Evolutionary conservation across 2,329 filamentous ascomycete genomes (phyloP).

Genomic region (Botrytis galanthina): DNA sequence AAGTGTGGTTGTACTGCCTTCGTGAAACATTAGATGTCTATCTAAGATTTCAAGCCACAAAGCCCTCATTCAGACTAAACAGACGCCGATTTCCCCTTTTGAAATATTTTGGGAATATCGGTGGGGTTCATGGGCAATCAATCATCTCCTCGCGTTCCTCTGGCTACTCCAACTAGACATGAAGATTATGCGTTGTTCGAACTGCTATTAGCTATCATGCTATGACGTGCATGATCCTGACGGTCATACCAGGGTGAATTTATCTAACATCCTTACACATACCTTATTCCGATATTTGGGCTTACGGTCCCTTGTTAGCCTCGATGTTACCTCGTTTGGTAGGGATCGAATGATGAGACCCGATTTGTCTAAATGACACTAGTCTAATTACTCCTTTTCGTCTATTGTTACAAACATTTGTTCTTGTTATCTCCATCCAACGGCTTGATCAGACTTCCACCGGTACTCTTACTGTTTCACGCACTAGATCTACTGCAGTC

Average conservation of each 20-base stretch:
- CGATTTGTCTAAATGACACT: slow-evolving; percentile 11
- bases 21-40: slow-evolving; percentile 13
- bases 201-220: slow-evolving; percentile 1
- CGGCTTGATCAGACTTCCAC: slow-evolving; percentile 18
- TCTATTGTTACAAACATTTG: neutral
- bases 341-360: neutral
- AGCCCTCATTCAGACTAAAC: neutral
- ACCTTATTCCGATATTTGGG: slow-evolving; percentile 17
- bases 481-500: neutral
- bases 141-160: neutral
- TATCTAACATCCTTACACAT: neutral
- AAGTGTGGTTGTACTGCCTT: neutral
- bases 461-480: slow-evolving; percentile 9
- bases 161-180: neutral
- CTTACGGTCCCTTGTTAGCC: neutral
- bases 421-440: slow-evolving; percentile 17
- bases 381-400: slow-evolving; percentile 11
- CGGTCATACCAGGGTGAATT: neutral
- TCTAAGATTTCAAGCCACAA: slow-evolving; percentile 8
- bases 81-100: neutral
- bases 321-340: slow-evolving; percentile 11
- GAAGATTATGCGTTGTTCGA: slow-evolving; percentile 6
- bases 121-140: neutral
- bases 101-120: neutral
- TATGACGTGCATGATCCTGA: slow-evolving; percentile 15